Evolutionary conservation across 352 stramenopile species (phyloP).

Genomic region (Peronospora tabacina): DNA sequence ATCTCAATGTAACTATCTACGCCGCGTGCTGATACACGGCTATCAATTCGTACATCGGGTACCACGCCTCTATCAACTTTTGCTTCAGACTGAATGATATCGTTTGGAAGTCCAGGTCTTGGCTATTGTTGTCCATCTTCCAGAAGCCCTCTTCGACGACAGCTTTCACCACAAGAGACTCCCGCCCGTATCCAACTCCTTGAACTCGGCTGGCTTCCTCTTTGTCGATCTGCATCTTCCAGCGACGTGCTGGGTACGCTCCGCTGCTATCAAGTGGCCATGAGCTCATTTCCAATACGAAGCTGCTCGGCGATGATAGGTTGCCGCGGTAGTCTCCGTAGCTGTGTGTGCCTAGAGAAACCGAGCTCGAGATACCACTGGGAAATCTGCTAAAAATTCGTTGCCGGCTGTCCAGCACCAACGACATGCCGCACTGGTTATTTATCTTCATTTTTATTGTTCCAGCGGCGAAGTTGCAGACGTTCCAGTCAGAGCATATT

Average conservation of each 20-base stretch:
- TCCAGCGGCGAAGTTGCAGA: conserved; percentile 1
- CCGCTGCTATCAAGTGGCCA: conserved; percentile 14
- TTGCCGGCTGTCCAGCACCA: conserved; percentile 36
- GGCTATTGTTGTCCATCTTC: conserved; percentile 2
- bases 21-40: conserved; percentile 14
- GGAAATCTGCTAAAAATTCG: conserved; percentile 39
- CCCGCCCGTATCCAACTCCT: background rate
- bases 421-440: conserved; percentile 15
- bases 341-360: conserved; percentile 22
- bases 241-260: conserved; percentile 12
- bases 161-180: conserved; percentile 10
- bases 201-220: background rate
- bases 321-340: conserved; percentile 47
- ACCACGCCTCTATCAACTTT: conserved; percentile 15
- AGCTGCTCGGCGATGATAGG: conserved; percentile 17
- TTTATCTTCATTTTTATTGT: background rate
- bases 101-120: conserved; percentile 5
- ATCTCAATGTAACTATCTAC: conserved; percentile 2
- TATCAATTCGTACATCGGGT: conserved; percentile 18
- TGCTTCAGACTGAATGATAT: conserved; percentile 15
- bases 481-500: conserved; percentile 21
- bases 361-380: conserved; percentile 35
- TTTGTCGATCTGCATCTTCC: conserved; percentile 21
- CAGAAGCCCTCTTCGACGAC: conserved; percentile 15
- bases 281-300: conserved; percentile 34